These are phyloP conservation scores for Adansonia grandidieri DNA, from an alignment of 441 rosid genomes.

Conservation along the genomic window DNA sequence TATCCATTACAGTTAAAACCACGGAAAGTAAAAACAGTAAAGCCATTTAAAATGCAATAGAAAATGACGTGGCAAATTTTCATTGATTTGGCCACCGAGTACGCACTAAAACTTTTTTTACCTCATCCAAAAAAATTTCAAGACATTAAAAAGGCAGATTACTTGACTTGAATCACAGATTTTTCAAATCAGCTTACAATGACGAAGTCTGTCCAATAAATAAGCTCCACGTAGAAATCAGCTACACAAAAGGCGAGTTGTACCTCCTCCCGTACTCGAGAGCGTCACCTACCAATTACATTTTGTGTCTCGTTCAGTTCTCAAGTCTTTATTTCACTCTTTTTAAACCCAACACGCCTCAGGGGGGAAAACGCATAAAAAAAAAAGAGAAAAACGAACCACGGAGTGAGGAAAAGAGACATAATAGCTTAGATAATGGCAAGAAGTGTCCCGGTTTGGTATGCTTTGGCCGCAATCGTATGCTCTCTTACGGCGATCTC, in stretches of 20 bases:
- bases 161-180: neutral
- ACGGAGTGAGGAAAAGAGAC: neutral
- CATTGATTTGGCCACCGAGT: neutral
- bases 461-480: conserved; percentile 39
- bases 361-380: neutral
- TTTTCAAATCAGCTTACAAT: neutral
- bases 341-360: neutral
- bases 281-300: neutral
- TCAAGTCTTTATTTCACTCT: neutral
- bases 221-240: conserved; percentile 41
- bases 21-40: neutral
- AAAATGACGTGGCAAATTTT: neutral
- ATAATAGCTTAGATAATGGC: conserved; percentile 37
- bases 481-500: conserved; percentile 33
- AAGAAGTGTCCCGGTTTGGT: conserved; percentile 40
- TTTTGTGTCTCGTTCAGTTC: conserved; percentile 19
- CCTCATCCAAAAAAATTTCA: neutral
- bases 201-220: conserved; percentile 6
- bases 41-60: neutral
- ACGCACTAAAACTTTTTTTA: neutral
- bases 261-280: neutral
- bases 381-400: no score
- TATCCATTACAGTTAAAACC: neutral
- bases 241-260: conserved; percentile 38
- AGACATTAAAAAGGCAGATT: conserved; percentile 17